Conservation (phyloP, 2,329 filamentous ascomycete species). For the Aspergillus sp. region DNA sequence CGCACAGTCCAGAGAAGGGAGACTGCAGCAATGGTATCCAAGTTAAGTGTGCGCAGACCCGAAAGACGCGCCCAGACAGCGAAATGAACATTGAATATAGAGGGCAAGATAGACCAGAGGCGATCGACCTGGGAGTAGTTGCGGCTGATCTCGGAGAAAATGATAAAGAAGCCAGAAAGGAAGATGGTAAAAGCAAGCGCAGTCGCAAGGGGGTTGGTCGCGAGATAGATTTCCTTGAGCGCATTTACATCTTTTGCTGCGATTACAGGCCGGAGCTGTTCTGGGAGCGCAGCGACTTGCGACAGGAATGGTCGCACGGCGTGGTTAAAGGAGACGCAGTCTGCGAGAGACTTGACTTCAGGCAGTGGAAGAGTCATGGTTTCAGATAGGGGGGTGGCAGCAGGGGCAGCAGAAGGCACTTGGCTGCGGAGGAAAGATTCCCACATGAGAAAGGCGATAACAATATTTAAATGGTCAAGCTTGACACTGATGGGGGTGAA, state of each 20-base stretch:
- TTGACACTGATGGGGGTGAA: neutral
- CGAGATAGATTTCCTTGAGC: conserved; percentile 70
- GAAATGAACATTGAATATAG: conserved; percentile 83
- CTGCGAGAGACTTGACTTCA: conserved; percentile 65
- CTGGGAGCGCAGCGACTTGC: conserved; percentile 69
- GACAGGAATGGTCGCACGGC: conserved; percentile 73
- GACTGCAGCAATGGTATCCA: conserved; percentile 72
- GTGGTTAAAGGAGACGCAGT: conserved; percentile 73
- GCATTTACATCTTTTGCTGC: conserved; percentile 60
- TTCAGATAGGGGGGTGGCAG: neutral
- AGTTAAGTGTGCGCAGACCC: conserved; percentile 65
- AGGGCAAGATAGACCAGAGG: conserved; percentile 85
- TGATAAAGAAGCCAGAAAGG: conserved; percentile 69
- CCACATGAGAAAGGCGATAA: conserved; percentile 10
- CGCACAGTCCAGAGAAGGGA: conserved; percentile 81
- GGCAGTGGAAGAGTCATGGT: conserved; percentile 64
- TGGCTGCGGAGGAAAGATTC: conserved; percentile 8
- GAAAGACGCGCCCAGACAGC: conserved; percentile 76
- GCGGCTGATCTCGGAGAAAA: conserved; percentile 78
- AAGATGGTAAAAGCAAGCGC: conserved; percentile 71
- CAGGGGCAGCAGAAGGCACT: neutral
- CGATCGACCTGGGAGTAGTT: conserved; percentile 98
- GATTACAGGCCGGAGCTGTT: conserved; percentile 60
- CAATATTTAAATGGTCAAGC: neutral
- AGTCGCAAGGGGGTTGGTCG: conserved; percentile 82